Evolutionary conservation across 371 early-diverging fungal genomes (phyloP).

Genomic region (Rhizopus sp.): DNA sequence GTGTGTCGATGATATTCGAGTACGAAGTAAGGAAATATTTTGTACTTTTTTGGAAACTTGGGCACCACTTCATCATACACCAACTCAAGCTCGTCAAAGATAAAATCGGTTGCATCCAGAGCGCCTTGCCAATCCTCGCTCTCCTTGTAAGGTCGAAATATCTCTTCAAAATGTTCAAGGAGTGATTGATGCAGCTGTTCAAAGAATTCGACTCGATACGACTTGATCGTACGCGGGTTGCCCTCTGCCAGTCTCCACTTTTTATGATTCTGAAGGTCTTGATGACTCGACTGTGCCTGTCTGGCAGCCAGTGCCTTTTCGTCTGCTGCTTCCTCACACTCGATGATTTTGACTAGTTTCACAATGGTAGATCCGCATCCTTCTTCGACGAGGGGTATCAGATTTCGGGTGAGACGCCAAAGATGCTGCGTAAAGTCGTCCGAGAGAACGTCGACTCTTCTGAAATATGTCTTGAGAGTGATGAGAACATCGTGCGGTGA

Average conservation of each 20-base stretch:
- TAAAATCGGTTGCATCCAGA: slow-evolving; percentile 72
- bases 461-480: slow-evolving; percentile 82
- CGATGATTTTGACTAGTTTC: slow-evolving; percentile 88
- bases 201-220: slow-evolving; percentile 76
- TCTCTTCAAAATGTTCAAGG: slow-evolving; percentile 56
- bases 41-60: slow-evolving; percentile 88
- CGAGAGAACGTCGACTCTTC: slow-evolving; percentile 75
- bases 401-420: slow-evolving; percentile 79
- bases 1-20: slow-evolving; percentile 92
- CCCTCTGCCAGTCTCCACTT: slow-evolving; percentile 61
- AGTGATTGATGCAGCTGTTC: slow-evolving; percentile 75
- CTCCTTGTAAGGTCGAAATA: slow-evolving; percentile 53
- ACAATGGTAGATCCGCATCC: slow-evolving; percentile 75
- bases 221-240: slow-evolving; percentile 67
- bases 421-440: slow-evolving; percentile 83
- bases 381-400: slow-evolving; percentile 75
- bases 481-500: slow-evolving; percentile 78
- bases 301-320: slow-evolving; percentile 69
- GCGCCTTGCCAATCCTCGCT: slow-evolving; percentile 57
- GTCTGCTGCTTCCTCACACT: slow-evolving; percentile 87
- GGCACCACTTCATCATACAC: slow-evolving; percentile 87
- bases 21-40: slow-evolving; percentile 89
- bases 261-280: slow-evolving; percentile 53
- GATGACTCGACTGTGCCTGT: slow-evolving; percentile 57
- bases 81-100: slow-evolving; percentile 86